phyloP scores from a whole-genome alignment of 495 filamentous ascomycete genomes.

The Physcia stellaris region DNA sequence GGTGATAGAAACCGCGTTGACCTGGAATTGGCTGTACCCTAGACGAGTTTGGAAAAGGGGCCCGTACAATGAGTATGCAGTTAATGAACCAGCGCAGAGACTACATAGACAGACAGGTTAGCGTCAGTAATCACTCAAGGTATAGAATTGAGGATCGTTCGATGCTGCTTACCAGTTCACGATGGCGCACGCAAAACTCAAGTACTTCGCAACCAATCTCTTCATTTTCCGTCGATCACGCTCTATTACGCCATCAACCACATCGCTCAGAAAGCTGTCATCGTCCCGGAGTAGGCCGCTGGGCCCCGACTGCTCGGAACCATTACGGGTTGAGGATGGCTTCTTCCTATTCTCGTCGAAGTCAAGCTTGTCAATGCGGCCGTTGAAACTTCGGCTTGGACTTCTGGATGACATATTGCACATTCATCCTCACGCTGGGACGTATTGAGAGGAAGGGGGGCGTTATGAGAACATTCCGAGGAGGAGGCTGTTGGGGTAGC shows the following conservation, averaged over 20 bases:
- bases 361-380: constrained; percentile 47
- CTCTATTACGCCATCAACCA: constrained; percentile 46
- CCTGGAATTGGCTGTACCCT: constrained; percentile 75
- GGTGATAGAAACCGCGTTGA: constrained; percentile 76
- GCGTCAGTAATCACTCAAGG: not conserved
- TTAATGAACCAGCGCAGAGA: constrained; percentile 73
- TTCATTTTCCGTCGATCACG: constrained; percentile 40
- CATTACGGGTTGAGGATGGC: constrained; percentile 23
- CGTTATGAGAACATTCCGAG: too few species aligned
- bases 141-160: constrained; percentile 5
- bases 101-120: constrained; percentile 18
- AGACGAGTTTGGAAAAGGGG: constrained; percentile 73
- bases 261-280: constrained; percentile 44
- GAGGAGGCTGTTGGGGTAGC: too few species aligned
- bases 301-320: constrained; percentile 14
- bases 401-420: constrained; percentile 10
- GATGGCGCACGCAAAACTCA: constrained; percentile 47
- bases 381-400: constrained; percentile 8
- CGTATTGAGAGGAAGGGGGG: too few species aligned
- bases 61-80: constrained; percentile 82
- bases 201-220: constrained; percentile 34
- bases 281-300: constrained; percentile 25
- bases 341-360: constrained; percentile 40
- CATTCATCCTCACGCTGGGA: constrained; percentile 14
- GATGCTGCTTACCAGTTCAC: constrained; percentile 35